phyloP scores from a whole-genome alignment of 495 filamentous ascomycete genomes.

The Annulohypoxylon maeteangense region DNA sequence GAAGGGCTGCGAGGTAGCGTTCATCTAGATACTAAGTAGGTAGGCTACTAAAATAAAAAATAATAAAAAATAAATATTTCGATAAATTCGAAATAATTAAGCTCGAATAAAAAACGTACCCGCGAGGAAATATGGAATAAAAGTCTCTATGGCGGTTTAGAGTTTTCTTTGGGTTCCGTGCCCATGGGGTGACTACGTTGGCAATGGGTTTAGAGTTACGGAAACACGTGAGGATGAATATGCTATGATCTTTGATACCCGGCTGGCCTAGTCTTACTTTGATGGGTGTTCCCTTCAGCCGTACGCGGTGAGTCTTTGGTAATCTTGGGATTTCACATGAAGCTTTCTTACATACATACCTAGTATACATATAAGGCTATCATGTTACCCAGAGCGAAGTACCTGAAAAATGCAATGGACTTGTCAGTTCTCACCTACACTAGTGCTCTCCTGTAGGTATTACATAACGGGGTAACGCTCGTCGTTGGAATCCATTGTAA shows the following conservation, averaged over 20 bases:
- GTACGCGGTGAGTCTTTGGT: neutral
- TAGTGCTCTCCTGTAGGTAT: neutral
- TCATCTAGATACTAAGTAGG: neutral
- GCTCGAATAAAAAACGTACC: neutral
- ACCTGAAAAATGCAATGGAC: conserved; percentile 3
- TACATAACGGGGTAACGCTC: neutral
- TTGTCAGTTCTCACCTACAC: neutral
- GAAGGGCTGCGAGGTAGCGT: neutral
- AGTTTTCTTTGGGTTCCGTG: conserved; percentile 11
- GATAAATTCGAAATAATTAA: conserved; percentile 30
- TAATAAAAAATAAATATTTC: conserved; percentile 3
- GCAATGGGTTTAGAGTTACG: conserved; percentile 13
- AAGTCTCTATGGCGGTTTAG: conserved; percentile 2
- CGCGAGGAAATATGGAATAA: neutral
- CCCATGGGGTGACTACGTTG: conserved; percentile 26
- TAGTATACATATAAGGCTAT: neutral
- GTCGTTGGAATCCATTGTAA: conserved; percentile 3
- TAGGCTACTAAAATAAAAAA: neutral
- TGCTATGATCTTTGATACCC: conserved; percentile 5
- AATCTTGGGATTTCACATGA: conserved; percentile 5
- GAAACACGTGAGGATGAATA: conserved; percentile 16
- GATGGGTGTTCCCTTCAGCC: neutral
- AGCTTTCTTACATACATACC: too few relatives aligned
- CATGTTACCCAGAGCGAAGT: neutral
- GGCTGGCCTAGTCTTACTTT: neutral